phyloP scores from a whole-genome alignment of 805 yeast genomes.

The Candida chauliodis region DNA sequence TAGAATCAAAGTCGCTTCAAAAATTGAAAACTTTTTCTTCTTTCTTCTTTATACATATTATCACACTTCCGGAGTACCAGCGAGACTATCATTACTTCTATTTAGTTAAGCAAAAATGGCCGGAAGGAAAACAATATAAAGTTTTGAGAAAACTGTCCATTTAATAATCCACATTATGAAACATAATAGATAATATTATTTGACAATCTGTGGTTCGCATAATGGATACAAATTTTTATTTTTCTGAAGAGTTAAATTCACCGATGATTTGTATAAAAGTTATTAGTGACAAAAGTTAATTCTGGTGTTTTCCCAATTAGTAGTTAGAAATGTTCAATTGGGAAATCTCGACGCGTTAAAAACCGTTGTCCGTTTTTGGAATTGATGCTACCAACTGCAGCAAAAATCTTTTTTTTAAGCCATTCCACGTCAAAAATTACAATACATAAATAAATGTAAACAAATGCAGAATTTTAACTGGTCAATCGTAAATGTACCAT shows the following conservation, averaged over 20 bases:
- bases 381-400: no score
- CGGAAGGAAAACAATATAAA: slow-evolving; percentile 36
- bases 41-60: slow-evolving; percentile 23
- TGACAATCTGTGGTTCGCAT: slow-evolving; percentile 37
- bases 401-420: no score
- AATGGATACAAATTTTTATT: slow-evolving; percentile 31
- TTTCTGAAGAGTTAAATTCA: not conserved
- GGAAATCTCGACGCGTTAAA: no score
- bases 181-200: not conserved
- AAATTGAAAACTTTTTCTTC: not conserved
- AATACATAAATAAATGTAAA: no score
- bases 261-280: slow-evolving; percentile 3
- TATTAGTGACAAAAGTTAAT: no score
- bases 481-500: no score
- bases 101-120: slow-evolving; percentile 50
- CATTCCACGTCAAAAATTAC: no score
- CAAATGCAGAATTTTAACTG: no score
- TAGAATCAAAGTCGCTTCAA: no score
- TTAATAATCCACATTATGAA: slow-evolving; percentile 28
- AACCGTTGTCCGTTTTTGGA: no score
- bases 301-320: no score
- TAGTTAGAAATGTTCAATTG: no score
- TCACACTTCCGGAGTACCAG: slow-evolving; percentile 46
- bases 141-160: slow-evolving; percentile 12
- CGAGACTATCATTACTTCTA: slow-evolving; percentile 35